Evolutionary conservation across 495 filamentous ascomycete species (phyloP).

Genomic region (Aspergillus diversus): DNA sequence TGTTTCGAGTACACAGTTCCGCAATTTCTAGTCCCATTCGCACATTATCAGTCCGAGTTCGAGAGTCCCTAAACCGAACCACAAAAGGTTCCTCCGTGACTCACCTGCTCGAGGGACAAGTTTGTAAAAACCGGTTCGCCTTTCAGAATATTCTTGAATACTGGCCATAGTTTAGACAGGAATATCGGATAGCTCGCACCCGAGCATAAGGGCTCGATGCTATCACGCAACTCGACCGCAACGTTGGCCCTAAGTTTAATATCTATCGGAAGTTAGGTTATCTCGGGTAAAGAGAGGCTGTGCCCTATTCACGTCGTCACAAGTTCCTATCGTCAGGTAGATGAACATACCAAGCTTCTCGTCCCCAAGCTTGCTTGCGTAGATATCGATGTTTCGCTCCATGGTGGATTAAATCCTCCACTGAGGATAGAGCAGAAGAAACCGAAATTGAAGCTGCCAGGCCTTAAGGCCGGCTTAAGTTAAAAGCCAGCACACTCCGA

Average conservation of each 20-base stretch:
- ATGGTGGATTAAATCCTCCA: conserved; percentile 37
- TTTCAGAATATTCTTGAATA: conserved; percentile 83
- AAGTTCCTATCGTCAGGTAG: background rate
- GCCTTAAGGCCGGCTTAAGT: conserved; percentile 46
- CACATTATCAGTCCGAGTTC: conserved; percentile 21
- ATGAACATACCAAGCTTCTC: conserved; percentile 57
- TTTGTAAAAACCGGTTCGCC: conserved; percentile 91
- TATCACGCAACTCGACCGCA: conserved; percentile 81
- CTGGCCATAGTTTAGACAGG: conserved; percentile 81
- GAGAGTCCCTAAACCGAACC: background rate
- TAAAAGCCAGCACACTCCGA: conserved; percentile 37
- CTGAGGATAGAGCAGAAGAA: conserved; percentile 27
- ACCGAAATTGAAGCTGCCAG: conserved; percentile 39
- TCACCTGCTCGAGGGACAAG: conserved; percentile 80
- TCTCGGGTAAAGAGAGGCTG: background rate
- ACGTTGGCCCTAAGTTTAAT: conserved; percentile 73
- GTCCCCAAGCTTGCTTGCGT: conserved; percentile 62
- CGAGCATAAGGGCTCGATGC: conserved; percentile 72
- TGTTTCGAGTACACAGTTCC: conserved; percentile 91
- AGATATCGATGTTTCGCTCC: conserved; percentile 63
- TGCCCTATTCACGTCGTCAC: background rate
- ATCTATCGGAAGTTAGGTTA: conserved; percentile 53
- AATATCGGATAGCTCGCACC: conserved; percentile 72
- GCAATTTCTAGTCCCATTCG: conserved; percentile 66
- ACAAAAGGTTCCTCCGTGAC: conserved; percentile 15